A percentile compares a stretch with the other conserved stretches of the same genome.
phyloP scores from a whole-genome alignment of 257 asterid species.

The Solanum bukasovii region DNA sequence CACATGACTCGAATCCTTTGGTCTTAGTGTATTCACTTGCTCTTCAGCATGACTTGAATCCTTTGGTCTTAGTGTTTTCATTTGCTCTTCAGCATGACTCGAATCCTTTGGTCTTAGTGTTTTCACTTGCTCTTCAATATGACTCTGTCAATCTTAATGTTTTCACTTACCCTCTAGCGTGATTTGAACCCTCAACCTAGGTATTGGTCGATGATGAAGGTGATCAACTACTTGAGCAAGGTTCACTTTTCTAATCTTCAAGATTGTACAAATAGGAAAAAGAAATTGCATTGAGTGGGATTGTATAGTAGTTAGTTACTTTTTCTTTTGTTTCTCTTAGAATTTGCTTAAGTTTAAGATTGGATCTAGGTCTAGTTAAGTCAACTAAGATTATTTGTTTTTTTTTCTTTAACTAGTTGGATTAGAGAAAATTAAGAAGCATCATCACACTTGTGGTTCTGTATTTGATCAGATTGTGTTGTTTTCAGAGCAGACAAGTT shows the following conservation, averaged over 20 bases:
- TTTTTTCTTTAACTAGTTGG: not conserved
- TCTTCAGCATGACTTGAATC: not conserved
- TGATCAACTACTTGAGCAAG: not conserved
- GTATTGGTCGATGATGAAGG: not conserved
- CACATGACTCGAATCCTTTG: not conserved
- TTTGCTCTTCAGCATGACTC: no score
- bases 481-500: not conserved
- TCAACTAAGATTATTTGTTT: not conserved
- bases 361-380: not conserved
- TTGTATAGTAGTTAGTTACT: not conserved
- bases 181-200: not conserved
- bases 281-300: not conserved
- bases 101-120: no score
- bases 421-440: not conserved
- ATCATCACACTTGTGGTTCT: not conserved
- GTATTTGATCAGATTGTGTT: not conserved
- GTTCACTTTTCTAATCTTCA: not conserved
- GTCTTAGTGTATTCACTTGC: not conserved
- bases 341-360: not conserved
- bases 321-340: not conserved
- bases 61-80: no score
- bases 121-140: no score
- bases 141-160: not conserved
- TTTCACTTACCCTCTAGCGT: not conserved
- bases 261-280: conserved; percentile 8